Evolutionary conservation across 2,329 filamentous ascomycete genomes (phyloP), one percentile per base, ranked within the genome.

Genomic region (Trichoderma sp.): DNA sequence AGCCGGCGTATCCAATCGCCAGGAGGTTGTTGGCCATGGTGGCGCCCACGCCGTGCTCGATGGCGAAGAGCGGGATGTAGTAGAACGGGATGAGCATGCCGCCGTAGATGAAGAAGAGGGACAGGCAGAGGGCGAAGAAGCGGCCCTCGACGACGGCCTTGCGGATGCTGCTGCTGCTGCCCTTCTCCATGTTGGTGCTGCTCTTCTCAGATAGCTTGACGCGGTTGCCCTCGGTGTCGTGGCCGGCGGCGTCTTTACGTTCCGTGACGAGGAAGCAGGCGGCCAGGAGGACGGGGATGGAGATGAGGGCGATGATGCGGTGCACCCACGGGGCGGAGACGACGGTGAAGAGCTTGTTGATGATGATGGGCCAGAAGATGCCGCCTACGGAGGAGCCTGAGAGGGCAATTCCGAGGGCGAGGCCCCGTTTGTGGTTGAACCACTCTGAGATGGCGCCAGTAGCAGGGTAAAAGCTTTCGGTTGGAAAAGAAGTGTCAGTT

Each of bases 1-100:
- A 89, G 14, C 89, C 89, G 0, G 87, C 87, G 79, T 93, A 93
- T 78, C 92, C 86, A 77, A 93, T 89, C 9, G 90, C 85, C 6
- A 93, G 84, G 45, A 93, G 85, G 78, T 91, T 92, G 82, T 92
- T 91, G 2, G 88, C 87, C 12, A 91, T 83, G 24, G 86, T 83
- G 21, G 82, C 82, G 2, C 87, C 86, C 59, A 91, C 86, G 9
- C 83, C 81, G 1, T 85, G 82, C 0, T 86, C 81, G 6, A 87
- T 82, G 6, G 89, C 90, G 80, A 89, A 92, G 6, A 88, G 82
- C 71, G 89, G 87, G 7, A 83, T 80, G 76, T 79, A 83, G 63
- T 78, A 79, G 68, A 81, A 83, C 0, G 82, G 82, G 2, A 83
- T 76, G 9, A 81, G 77, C 78, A 82, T 79, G 12, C 82, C 81